Conservation (phyloP, 768 basidiomycete genomes). For the Leccinum imitatum region DNA sequence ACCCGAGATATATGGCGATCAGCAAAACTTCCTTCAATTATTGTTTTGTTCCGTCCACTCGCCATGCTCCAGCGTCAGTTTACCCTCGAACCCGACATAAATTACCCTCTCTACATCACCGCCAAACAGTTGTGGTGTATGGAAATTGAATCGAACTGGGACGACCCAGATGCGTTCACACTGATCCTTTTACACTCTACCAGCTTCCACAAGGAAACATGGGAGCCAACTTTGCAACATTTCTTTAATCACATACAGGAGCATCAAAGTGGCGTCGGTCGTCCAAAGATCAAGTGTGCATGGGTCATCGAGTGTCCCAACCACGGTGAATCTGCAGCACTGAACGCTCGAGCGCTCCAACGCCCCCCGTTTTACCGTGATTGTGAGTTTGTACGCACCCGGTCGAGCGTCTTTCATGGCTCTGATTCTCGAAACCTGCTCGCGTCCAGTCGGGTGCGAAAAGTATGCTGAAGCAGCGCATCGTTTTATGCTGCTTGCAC, state of each 20-base stretch:
- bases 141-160: slow-evolving; percentile 35
- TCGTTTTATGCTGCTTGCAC: slow-evolving; percentile 50
- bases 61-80: slow-evolving; percentile 28
- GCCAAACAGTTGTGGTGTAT: slow-evolving; percentile 59
- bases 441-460: slow-evolving; percentile 55
- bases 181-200: slow-evolving; percentile 67
- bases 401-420: not conserved
- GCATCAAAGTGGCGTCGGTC: not conserved
- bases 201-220: slow-evolving; percentile 74
- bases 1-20: not conserved
- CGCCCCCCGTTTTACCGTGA: slow-evolving; percentile 43
- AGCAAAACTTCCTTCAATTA: not conserved
- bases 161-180: slow-evolving; percentile 48
- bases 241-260: slow-evolving; percentile 39
- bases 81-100: slow-evolving; percentile 38
- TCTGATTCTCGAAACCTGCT: not conserved
- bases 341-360: slow-evolving; percentile 51
- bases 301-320: slow-evolving; percentile 75
- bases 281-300: slow-evolving; percentile 37
- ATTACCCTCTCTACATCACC: slow-evolving; percentile 50
- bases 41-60: not conserved
- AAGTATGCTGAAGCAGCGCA: slow-evolving; percentile 60
- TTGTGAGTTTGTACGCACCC: slow-evolving; percentile 37
- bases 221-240: slow-evolving; percentile 57
- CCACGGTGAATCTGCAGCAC: slow-evolving; percentile 58